phyloP scores from a whole-genome alignment of 164 flowering plant species.

The Macadamia integrifolia region DNA sequence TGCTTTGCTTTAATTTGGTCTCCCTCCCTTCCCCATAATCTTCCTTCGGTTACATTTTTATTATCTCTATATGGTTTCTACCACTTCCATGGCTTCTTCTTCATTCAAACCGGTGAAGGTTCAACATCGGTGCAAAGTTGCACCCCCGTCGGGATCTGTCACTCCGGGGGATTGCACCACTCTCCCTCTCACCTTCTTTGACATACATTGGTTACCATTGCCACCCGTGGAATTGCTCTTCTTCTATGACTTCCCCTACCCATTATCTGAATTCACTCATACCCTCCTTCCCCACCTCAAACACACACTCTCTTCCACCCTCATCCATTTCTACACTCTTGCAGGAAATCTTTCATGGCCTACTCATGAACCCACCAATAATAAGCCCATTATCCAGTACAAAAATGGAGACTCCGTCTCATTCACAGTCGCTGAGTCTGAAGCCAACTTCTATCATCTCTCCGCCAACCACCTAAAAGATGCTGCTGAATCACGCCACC shows the following conservation, averaged over 20 bases:
- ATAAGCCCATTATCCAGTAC: constrained; percentile 22
- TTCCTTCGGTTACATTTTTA: no score
- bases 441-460: background rate
- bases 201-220: constrained; percentile 22
- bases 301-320: no score
- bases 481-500: background rate
- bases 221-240: constrained; percentile 11
- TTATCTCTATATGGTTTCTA: no score
- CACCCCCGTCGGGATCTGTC: background rate
- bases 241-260: constrained; percentile 11
- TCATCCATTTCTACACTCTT: background rate
- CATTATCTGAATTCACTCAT: no score
- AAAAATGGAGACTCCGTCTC: constrained; percentile 14
- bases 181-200: constrained; percentile 27
- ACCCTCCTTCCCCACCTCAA: no score
- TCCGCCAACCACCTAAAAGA: background rate
- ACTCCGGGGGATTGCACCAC: background rate
- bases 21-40: no score
- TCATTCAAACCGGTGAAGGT: background rate
- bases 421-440: background rate
- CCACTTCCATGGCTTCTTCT: no score
- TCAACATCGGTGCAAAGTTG: background rate
- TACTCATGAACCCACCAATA: background rate
- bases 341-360: constrained; percentile 9
- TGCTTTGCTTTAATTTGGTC: no score